These are phyloP conservation scores for Rutstroemia sp. DNA, from an alignment of 2,329 filamentous ascomycete genomes.

Conservation along the genomic window DNA sequence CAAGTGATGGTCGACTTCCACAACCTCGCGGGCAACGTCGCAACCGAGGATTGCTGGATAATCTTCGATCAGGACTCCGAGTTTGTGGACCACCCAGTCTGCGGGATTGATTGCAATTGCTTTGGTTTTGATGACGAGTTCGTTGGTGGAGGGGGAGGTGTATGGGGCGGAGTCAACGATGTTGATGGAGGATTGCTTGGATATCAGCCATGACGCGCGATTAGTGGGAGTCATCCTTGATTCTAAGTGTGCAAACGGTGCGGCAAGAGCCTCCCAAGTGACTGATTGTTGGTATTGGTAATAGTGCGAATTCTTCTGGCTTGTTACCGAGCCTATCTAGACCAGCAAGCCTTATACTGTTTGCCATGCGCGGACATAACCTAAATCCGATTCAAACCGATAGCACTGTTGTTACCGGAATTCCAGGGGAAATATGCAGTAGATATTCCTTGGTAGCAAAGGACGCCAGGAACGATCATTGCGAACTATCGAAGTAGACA, in stretches of 20 bases:
- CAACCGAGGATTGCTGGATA: constrained; percentile 37
- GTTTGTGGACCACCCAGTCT: constrained; percentile 25
- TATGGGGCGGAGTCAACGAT: constrained; percentile 28
- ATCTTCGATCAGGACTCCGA: background rate
- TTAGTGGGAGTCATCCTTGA: constrained; percentile 3
- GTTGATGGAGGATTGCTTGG: background rate
- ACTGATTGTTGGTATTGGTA: no score
- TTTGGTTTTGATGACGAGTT: constrained; percentile 34
- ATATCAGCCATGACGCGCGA: constrained; percentile 6
- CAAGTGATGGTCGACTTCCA: constrained; percentile 26
- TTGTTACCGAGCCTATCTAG: no score
- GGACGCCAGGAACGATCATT: no score
- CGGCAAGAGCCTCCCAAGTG: no score
- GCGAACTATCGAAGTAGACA: no score
- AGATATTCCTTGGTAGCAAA: no score
- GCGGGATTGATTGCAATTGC: constrained; percentile 37
- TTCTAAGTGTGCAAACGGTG: background rate
- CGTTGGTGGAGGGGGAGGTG: constrained; percentile 27
- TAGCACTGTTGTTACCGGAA: no score
- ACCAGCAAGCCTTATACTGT: no score
- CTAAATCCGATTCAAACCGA: no score
- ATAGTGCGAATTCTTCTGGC: no score
- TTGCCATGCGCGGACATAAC: no score
- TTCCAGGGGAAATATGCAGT: no score
- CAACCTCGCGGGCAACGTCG: constrained; percentile 35